A percentile compares a stretch with the other conserved stretches of the same genome.
Evolutionary conservation across 169 alveolate species (phyloP).

Genomic region (Pseudocohnilembus persalinus): DNA sequence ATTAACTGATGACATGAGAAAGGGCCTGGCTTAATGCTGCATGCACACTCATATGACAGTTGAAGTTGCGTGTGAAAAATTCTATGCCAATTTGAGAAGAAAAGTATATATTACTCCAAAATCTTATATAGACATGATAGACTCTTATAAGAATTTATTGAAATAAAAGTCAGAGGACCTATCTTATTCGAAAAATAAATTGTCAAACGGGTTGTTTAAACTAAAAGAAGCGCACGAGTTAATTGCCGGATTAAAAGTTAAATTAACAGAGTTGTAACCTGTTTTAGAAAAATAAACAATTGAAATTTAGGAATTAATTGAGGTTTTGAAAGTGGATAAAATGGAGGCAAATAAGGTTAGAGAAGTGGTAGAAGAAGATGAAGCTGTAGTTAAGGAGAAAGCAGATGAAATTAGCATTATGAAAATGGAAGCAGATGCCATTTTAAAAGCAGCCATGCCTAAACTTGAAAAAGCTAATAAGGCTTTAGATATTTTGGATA

Average conservation of each 20-base stretch:
- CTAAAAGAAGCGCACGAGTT: constrained; percentile 84
- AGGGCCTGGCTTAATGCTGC: constrained; percentile 79
- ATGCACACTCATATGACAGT: constrained; percentile 88
- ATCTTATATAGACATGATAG: constrained; percentile 89
- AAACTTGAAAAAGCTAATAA: constrained; percentile 86
- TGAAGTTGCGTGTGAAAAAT: constrained; percentile 75
- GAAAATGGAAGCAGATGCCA: constrained; percentile 87
- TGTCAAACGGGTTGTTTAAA: constrained; percentile 88
- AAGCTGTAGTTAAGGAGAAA: constrained; percentile 71
- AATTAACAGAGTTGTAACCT: constrained; percentile 63
- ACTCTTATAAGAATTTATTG: constrained; percentile 66
- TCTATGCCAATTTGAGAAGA: constrained; percentile 79
- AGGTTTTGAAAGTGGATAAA: constrained; percentile 46
- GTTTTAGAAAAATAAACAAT: constrained; percentile 72
- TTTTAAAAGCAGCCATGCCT: constrained; percentile 90
- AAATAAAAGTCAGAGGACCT: constrained; percentile 77
- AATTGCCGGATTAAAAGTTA: constrained; percentile 54
- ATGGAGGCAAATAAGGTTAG: constrained; percentile 76
- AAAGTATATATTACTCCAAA: constrained; percentile 94
- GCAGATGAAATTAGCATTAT: constrained; percentile 77
- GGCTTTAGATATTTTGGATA: constrained; percentile 84
- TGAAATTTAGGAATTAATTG: constrained; percentile 76
- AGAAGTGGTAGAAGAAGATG: constrained; percentile 81
- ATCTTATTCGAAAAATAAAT: constrained; percentile 62
- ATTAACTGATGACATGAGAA: constrained; percentile 39